phyloP scores from a whole-genome alignment of 768 basidiomycete species.

The Boletus reticuloceps region DNA sequence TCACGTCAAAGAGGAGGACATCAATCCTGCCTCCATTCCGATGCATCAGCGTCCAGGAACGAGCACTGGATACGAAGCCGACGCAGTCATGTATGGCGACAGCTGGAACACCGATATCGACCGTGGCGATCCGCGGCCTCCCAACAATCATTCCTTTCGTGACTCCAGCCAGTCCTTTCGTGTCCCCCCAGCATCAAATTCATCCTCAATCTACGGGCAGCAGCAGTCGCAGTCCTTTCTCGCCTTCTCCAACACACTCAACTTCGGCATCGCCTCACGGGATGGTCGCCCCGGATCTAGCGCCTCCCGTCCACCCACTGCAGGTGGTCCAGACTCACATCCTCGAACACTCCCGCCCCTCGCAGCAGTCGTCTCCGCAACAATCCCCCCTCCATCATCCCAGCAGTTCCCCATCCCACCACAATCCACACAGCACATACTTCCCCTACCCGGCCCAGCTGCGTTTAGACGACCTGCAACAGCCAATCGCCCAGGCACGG shows the following conservation, averaged over 20 bases:
- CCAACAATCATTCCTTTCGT: slow-evolving; percentile 69
- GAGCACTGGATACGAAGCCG: slow-evolving; percentile 67
- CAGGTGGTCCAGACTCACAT: slow-evolving; percentile 43
- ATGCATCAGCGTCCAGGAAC: slow-evolving; percentile 65
- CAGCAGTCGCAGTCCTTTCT: slow-evolving; percentile 69
- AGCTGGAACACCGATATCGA: slow-evolving; percentile 40
- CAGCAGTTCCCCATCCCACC: slow-evolving; percentile 37
- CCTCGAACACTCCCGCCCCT: slow-evolving; percentile 66
- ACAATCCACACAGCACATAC: slow-evolving; percentile 47
- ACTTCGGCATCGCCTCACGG: slow-evolving; percentile 41
- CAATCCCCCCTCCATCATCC: slow-evolving; percentile 50
- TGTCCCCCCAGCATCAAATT: slow-evolving; percentile 47
- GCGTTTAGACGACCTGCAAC: slow-evolving; percentile 57
- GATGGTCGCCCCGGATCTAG: slow-evolving; percentile 47
- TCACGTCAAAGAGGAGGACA: slow-evolving; percentile 44
- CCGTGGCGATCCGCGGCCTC: slow-evolving; percentile 35
- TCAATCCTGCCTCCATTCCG: slow-evolving; percentile 23
- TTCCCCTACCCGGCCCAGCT: slow-evolving; percentile 56
- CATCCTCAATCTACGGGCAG: slow-evolving; percentile 38
- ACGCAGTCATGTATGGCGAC: slow-evolving; percentile 29
- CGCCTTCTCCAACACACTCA: slow-evolving; percentile 49
- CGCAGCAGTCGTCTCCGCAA: slow-evolving; percentile 73
- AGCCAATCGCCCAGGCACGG: slow-evolving; percentile 65
- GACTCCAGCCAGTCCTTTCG: slow-evolving; percentile 82
- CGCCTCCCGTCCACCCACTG: slow-evolving; percentile 52